Evolutionary conservation across 352 stramenopile genomes (phyloP).

Genomic region (Phytophthora sp.): DNA sequence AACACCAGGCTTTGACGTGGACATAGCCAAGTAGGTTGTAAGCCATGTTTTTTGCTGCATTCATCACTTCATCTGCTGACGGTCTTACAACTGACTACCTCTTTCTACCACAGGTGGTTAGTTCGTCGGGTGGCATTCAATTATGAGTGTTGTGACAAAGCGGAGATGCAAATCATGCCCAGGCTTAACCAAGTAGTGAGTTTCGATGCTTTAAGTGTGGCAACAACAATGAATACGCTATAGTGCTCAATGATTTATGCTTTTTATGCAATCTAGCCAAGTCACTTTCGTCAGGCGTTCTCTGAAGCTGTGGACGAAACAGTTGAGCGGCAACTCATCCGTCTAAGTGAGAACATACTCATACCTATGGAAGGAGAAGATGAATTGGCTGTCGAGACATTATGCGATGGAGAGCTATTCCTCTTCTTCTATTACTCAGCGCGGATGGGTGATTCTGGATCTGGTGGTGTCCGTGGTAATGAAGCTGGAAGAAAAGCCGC

Average conservation of each 20-base stretch:
- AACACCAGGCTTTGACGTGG: conserved; percentile 25
- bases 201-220: conserved; percentile 1
- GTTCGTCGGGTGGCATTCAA: conserved; percentile 47
- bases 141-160: conserved; percentile 45
- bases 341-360: conserved; percentile 16
- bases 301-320: conserved; percentile 42
- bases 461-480: not conserved
- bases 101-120: conserved; percentile 37
- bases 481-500: not conserved
- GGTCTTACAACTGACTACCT: not conserved
- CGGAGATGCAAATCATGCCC: conserved; percentile 36
- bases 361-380: not conserved
- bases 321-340: conserved; percentile 38
- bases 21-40: conserved; percentile 40
- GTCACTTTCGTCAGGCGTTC: conserved; percentile 49
- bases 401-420: conserved; percentile 23
- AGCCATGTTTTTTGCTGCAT: not conserved
- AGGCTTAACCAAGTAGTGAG: conserved; percentile 45
- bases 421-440: conserved; percentile 49
- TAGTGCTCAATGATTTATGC: not conserved
- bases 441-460: conserved; percentile 9
- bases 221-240: not conserved
- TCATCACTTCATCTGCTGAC: not conserved
- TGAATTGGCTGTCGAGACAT: not conserved
- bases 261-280: conserved; percentile 25